Evolutionary conservation across 345 rosid species (phyloP).

Genomic region (Bruguiera sexangula): DNA sequence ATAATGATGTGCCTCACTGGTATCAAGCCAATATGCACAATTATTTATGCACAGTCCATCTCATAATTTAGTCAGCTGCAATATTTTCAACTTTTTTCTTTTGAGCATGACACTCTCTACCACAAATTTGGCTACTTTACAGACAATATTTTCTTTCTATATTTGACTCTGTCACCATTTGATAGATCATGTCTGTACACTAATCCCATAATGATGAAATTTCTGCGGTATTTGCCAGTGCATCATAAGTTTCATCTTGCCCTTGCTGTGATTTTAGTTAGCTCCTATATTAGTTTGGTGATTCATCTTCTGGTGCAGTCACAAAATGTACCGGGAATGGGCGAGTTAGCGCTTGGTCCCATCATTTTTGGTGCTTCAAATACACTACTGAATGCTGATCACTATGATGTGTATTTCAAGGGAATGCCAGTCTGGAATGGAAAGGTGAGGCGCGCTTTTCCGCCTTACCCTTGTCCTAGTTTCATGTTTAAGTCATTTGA

Average conservation of each 20-base stretch:
- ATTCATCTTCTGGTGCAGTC: conserved; percentile 50
- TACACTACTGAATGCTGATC: conserved; percentile 69
- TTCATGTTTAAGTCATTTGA: neutral
- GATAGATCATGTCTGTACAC: neutral
- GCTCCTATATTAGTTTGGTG: neutral
- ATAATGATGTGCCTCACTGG: no score
- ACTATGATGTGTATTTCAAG: conserved; percentile 66
- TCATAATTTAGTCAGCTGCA: no score
- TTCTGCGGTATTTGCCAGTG: neutral
- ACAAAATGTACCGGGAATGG: conserved; percentile 53
- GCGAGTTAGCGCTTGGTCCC: conserved; percentile 84
- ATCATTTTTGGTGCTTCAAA: conserved; percentile 83
- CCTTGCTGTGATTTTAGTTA: neutral
- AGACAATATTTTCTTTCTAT: no score
- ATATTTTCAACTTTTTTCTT: no score
- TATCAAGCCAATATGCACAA: no score
- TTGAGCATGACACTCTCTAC: no score
- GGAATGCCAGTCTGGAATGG: conserved; percentile 85
- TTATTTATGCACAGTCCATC: no score
- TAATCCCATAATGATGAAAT: neutral
- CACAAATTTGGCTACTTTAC: no score
- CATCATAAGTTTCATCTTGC: neutral
- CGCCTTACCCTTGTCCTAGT: neutral
- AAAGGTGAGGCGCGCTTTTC: conserved; percentile 40
- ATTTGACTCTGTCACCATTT: neutral